Percentiles rank a stretch among this genome's conserved stretches.
phyloP scores from a whole-genome alignment of 2,329 filamentous ascomycete genomes.

The Fusarium camptoceras region DNA sequence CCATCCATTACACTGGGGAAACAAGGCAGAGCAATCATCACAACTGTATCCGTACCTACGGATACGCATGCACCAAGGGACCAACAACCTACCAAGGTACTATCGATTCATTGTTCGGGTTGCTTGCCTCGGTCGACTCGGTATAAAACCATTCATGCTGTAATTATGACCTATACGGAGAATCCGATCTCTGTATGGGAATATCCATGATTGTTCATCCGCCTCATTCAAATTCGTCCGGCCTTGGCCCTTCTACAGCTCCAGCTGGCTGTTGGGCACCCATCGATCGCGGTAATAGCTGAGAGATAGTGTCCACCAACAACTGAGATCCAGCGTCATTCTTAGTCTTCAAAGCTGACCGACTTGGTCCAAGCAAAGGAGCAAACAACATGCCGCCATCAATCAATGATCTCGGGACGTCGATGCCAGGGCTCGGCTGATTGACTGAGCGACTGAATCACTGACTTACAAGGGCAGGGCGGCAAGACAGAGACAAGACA shows the following conservation, averaged over 20 bases:
- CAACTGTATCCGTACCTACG: too few relatives aligned
- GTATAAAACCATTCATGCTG: neutral
- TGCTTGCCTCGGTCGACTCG: neutral
- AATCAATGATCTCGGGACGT: slow-evolving; percentile 39
- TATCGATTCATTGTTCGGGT: neutral
- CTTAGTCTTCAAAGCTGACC: slow-evolving; percentile 4
- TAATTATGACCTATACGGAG: neutral
- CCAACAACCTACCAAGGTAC: neutral
- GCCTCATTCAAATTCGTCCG: neutral
- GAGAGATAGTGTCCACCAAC: slow-evolving; percentile 14
- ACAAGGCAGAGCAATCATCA: neutral
- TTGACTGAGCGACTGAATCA: neutral
- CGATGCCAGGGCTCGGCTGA: slow-evolving; percentile 27
- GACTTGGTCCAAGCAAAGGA: slow-evolving; percentile 30
- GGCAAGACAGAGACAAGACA: slow-evolving; percentile 30
- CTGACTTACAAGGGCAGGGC: slow-evolving; percentile 41
- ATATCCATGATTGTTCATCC: slow-evolving; percentile 1
- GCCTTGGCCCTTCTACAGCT: neutral
- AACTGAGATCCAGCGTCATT: slow-evolving; percentile 21
- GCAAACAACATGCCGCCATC: slow-evolving; percentile 25
- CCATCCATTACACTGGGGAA: slow-evolving; percentile 12
- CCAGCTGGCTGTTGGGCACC: slow-evolving; percentile 2
- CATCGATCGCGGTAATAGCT: neutral
- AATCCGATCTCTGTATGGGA: neutral
- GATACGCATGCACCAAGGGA: slow-evolving; percentile 16